Evolutionary conservation across 441 rosid species (phyloP).

Genomic region (Pelargonium australe): DNA sequence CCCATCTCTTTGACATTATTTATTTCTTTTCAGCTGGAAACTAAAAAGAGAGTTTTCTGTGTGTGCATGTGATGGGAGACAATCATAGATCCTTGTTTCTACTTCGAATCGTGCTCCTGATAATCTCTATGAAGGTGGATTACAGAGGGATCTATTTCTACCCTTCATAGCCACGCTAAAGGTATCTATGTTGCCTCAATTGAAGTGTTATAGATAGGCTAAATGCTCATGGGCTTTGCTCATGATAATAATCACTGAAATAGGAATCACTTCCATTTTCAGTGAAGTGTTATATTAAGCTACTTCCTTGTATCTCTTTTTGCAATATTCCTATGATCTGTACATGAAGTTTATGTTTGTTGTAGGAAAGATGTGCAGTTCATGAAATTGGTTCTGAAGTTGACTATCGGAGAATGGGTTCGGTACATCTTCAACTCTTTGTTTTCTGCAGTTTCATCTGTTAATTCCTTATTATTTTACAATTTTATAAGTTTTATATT

Average conservation of each 20-base stretch:
- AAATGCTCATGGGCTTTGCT: neutral
- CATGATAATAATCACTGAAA: neutral
- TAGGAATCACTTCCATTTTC: too few species aligned
- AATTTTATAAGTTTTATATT: conserved; percentile 14
- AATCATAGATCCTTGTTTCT: conserved; percentile 76
- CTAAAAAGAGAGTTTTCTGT: conserved; percentile 19
- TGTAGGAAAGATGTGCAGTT: conserved; percentile 67
- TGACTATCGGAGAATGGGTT: conserved; percentile 84
- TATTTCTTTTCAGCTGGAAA: conserved; percentile 13
- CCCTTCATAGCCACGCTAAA: conserved; percentile 81
- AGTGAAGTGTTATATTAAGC: too few species aligned
- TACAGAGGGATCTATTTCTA: conserved; percentile 91
- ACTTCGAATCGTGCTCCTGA: conserved; percentile 96
- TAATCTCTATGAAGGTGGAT: conserved; percentile 87
- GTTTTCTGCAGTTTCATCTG: conserved; percentile 14
- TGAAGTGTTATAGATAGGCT: neutral
- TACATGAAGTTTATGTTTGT: neutral
- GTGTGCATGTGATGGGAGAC: conserved; percentile 30
- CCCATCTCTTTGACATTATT: neutral
- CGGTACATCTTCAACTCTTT: conserved; percentile 38
- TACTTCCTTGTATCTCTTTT: too few species aligned
- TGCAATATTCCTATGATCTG: too few species aligned
- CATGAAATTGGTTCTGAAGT: conserved; percentile 84
- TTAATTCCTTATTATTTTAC: conserved; percentile 9
- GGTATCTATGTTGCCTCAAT: conserved; percentile 33